Evolutionary conservation across 1,139 yeast species (phyloP).

Genomic region (Candida sanyaensis): DNA sequence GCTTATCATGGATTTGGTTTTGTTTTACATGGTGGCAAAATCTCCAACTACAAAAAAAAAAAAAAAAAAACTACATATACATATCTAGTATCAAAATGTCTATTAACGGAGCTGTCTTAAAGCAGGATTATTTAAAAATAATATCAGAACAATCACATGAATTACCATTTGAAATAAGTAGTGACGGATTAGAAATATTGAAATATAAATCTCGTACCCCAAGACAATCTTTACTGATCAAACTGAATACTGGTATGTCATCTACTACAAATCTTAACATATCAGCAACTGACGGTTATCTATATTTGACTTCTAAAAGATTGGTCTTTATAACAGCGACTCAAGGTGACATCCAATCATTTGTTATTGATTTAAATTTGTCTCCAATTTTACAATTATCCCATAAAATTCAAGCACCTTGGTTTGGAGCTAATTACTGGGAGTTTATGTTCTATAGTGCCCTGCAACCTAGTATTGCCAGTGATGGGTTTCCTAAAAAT

Average conservation of each 20-base stretch:
- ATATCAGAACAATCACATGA: constrained; percentile 17
- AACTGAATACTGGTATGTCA: constrained; percentile 13
- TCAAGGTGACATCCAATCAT: constrained; percentile 42
- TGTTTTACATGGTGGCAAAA: background rate
- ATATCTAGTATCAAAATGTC: constrained; percentile 24
- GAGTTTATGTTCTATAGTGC: constrained; percentile 42
- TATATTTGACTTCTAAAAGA: constrained; percentile 39
- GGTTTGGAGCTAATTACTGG: constrained; percentile 59
- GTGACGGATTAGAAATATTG: constrained; percentile 21
- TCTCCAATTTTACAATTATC: constrained; percentile 28
- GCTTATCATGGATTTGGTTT: too few species aligned
- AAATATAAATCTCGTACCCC: constrained; percentile 21
- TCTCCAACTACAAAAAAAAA: background rate
- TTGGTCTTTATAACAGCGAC: constrained; percentile 37
- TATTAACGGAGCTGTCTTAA: constrained; percentile 30
- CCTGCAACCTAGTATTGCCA: constrained; percentile 25
- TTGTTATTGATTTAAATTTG: constrained; percentile 30
- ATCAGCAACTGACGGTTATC: constrained; percentile 33
- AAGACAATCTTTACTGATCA: constrained; percentile 26
- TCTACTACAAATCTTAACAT: constrained; percentile 20
- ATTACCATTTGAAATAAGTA: constrained; percentile 25
- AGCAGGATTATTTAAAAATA: constrained; percentile 20
- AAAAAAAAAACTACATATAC: too few species aligned
- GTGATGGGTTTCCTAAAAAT: constrained; percentile 47
- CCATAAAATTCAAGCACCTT: constrained; percentile 48